These are phyloP conservation scores for Leonotis leonurus DNA, from an alignment of 257 asterid species.

Conservation along the genomic window DNA sequence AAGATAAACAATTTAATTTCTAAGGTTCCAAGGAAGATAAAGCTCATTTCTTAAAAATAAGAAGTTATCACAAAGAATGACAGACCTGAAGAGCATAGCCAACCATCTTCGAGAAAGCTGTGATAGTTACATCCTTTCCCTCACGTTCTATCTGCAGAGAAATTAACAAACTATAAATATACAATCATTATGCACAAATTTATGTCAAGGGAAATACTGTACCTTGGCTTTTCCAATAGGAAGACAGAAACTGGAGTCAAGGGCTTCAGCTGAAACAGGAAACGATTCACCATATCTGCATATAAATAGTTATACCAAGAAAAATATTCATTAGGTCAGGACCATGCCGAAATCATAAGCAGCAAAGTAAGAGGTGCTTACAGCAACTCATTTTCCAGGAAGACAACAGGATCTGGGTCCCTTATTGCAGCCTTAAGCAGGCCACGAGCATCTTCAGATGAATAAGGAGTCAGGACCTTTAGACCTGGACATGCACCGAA, in stretches of 20 bases:
- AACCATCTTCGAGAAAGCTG: constrained; percentile 82
- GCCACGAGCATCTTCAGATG: constrained; percentile 84
- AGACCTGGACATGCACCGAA: constrained; percentile 62
- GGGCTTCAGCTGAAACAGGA: constrained; percentile 58
- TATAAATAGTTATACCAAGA: constrained; percentile 10
- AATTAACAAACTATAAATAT: constrained; percentile 7
- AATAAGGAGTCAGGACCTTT: constrained; percentile 69
- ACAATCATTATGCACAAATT: constrained; percentile 4
- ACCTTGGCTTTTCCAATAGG: constrained; percentile 91
- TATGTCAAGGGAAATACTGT: background rate
- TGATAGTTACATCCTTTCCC: constrained; percentile 67
- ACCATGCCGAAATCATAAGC: background rate
- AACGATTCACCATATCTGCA: constrained; percentile 72
- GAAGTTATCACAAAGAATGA: constrained; percentile 11
- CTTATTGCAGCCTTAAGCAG: constrained; percentile 83
- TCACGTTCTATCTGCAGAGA: constrained; percentile 53
- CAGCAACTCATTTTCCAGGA: constrained; percentile 75
- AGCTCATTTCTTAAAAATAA: background rate
- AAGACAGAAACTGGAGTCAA: constrained; percentile 66
- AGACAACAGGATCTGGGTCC: constrained; percentile 78
- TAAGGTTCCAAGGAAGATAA: background rate
- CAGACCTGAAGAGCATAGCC: constrained; percentile 68
- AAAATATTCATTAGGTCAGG: background rate
- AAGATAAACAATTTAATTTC: background rate
- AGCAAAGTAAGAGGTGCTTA: constrained; percentile 22